phyloP scores from a whole-genome alignment of 129 eudicot species.

The Sambucus nigra region DNA sequence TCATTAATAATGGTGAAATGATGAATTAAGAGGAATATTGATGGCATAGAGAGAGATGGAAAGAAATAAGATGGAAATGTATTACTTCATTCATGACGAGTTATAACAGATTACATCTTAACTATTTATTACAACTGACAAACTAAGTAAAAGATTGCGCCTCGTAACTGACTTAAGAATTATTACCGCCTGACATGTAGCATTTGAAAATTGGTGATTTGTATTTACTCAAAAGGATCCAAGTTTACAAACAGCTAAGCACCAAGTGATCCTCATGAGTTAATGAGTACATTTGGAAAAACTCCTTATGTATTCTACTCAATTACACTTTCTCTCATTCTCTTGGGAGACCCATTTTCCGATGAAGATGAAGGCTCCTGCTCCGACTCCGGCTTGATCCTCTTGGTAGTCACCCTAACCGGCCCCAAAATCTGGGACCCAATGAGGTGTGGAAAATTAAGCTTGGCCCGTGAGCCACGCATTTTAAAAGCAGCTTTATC shows the following conservation, averaged over 20 bases:
- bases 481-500: conserved; percentile 14
- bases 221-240: too few species aligned
- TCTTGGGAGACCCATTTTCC: background rate
- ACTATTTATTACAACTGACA: too few species aligned
- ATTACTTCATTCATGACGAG: too few species aligned
- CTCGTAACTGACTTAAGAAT: background rate
- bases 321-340: background rate
- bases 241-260: background rate
- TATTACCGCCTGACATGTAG: background rate
- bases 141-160: background rate
- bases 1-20: too few species aligned
- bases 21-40: too few species aligned
- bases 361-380: background rate
- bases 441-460: conserved; percentile 11
- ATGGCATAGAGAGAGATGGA: too few species aligned
- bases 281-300: background rate
- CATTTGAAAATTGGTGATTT: too few species aligned
- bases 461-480: conserved; percentile 12
- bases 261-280: background rate
- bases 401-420: background rate
- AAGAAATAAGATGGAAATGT: too few species aligned
- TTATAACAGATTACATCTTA: too few species aligned
- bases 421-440: background rate
- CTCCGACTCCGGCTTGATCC: conserved; percentile 3
- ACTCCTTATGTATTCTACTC: background rate